These are phyloP conservation scores for Yamadazyma kitorensis DNA, from an alignment of 805 yeast genomes.

Conservation along the genomic window DNA sequence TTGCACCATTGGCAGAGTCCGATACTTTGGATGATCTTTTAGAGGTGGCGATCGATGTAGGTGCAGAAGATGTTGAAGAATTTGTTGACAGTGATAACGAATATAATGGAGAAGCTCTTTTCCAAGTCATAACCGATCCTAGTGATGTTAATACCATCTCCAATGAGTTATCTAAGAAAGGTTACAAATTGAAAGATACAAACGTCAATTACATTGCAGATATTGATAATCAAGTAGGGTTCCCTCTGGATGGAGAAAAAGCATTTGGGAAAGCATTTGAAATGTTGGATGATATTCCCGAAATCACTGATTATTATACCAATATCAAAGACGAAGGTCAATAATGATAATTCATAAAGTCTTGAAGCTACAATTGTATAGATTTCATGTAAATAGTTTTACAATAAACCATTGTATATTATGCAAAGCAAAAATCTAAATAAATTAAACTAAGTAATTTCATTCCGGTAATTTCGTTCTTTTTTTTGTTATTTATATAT, in stretches of 20 bases:
- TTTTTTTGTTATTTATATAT: too few relatives aligned
- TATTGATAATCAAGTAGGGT: slow-evolving; percentile 54
- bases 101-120: slow-evolving; percentile 28
- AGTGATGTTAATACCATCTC: slow-evolving; percentile 61
- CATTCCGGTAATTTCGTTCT: too few relatives aligned
- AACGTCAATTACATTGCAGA: slow-evolving; percentile 68
- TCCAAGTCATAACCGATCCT: slow-evolving; percentile 60
- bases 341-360: background rate
- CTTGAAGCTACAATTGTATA: background rate
- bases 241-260: slow-evolving; percentile 50
- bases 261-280: slow-evolving; percentile 56
- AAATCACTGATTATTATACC: slow-evolving; percentile 75
- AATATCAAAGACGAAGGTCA: slow-evolving; percentile 38
- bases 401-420: slow-evolving; percentile 9
- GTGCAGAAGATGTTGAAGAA: slow-evolving; percentile 76
- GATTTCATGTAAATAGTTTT: slow-evolving; percentile 1
- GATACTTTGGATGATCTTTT: slow-evolving; percentile 61
- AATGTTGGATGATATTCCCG: slow-evolving; percentile 74
- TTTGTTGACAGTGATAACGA: slow-evolving; percentile 41
- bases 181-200: slow-evolving; percentile 65
- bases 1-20: slow-evolving; percentile 35
- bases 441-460: too few relatives aligned
- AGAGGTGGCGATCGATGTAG: slow-evolving; percentile 72
- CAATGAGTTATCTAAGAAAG: slow-evolving; percentile 47
- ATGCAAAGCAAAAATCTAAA: slow-evolving; percentile 8